Percentiles rank a stretch among this genome's conserved stretches.
phyloP scores from a whole-genome alignment of 805 yeast genomes.

The Spathaspora sp. region DNA sequence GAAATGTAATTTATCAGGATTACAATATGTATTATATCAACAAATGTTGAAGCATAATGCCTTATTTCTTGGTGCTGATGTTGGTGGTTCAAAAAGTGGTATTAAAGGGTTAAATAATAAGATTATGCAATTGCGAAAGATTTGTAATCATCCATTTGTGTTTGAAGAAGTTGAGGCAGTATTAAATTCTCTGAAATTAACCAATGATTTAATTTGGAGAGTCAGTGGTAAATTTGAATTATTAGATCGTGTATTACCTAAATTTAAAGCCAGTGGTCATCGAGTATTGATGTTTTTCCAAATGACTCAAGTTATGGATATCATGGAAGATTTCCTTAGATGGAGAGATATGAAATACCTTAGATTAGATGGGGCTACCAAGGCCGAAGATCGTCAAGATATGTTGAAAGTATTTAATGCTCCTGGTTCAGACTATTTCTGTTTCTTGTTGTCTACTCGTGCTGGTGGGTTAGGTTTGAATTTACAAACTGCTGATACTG shows the following conservation, averaged over 20 bases:
- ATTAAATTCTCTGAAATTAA: constrained; percentile 57
- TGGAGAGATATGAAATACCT: constrained; percentile 63
- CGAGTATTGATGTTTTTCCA: constrained; percentile 80
- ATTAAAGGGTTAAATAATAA: constrained; percentile 77
- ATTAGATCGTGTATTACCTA: constrained; percentile 70
- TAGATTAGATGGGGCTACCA: constrained; percentile 79
- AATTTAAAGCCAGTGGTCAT: constrained; percentile 70
- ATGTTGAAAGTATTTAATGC: constrained; percentile 74
- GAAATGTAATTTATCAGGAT: constrained; percentile 72
- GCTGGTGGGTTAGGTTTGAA: constrained; percentile 89
- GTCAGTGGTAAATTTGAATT: constrained; percentile 78
- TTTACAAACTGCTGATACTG: constrained; percentile 85
- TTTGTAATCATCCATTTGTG: constrained; percentile 85
- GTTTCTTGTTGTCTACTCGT: constrained; percentile 76
- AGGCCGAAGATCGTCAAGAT: constrained; percentile 77
- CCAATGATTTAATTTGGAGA: constrained; percentile 71
- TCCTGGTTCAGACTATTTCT: constrained; percentile 71
- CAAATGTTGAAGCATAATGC: constrained; percentile 75
- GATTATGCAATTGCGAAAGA: constrained; percentile 81
- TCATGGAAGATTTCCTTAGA: constrained; percentile 80
- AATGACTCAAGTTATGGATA: constrained; percentile 88
- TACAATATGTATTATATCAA: constrained; percentile 67
- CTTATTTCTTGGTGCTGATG: constrained; percentile 61
- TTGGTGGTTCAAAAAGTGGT: constrained; percentile 60
- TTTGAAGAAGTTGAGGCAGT: constrained; percentile 77